Percentiles rank a stretch among this genome's conserved stretches.
Conservation (phyloP, 768 basidiomycete species). For the Tricholoma hemisulphureum region DNA sequence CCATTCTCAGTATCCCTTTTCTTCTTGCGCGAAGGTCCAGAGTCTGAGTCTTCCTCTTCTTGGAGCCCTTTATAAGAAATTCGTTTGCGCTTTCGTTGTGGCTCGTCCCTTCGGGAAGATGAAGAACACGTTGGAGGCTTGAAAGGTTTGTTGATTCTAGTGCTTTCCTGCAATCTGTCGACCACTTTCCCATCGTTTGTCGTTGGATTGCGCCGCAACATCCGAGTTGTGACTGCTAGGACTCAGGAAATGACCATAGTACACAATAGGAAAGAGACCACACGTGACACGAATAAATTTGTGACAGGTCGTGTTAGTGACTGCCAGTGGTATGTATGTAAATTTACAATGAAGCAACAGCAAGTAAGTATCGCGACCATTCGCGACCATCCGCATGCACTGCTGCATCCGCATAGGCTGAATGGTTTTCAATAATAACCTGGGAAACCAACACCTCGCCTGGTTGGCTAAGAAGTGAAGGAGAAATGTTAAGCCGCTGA, state of each 20-base stretch:
- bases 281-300: slow-evolving; percentile 14
- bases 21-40: slow-evolving; percentile 53
- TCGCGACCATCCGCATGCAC: slow-evolving; percentile 39
- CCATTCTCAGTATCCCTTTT: slow-evolving; percentile 54
- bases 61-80: slow-evolving; percentile 81
- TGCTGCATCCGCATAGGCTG: slow-evolving; percentile 57
- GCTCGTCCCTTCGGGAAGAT: slow-evolving; percentile 53
- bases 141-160: slow-evolving; percentile 76
- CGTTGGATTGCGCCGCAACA: slow-evolving; percentile 71
- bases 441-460: slow-evolving; percentile 51
- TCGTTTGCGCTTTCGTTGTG: slow-evolving; percentile 80
- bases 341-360: neutral
- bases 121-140: slow-evolving; percentile 60
- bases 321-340: neutral
- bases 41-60: slow-evolving; percentile 50
- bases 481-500: slow-evolving; percentile 51
- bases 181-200: slow-evolving; percentile 67
- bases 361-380: slow-evolving; percentile 26
- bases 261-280: neutral
- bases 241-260: neutral
- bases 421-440: slow-evolving; percentile 57
- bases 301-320: slow-evolving; percentile 18
- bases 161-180: slow-evolving; percentile 69
- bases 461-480: slow-evolving; percentile 41
- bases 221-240: slow-evolving; percentile 23